Base-by-base conservation (phyloP, 352 stramenopile genomes). In the Achlya hypogyna region DNA sequence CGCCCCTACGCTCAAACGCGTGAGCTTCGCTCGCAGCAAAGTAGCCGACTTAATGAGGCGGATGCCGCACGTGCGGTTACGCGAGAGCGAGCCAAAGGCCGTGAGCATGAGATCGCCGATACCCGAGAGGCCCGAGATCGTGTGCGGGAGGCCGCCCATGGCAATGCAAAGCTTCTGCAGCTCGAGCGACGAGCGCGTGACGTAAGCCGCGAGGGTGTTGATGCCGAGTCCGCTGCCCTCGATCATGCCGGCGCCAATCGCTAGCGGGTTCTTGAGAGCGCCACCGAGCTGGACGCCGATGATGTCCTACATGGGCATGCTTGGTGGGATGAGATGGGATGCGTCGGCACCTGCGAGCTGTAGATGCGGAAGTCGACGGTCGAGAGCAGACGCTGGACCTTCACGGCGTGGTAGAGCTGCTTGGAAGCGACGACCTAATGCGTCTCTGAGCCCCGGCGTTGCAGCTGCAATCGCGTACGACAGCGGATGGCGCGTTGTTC, bases 201-300 rank as follows among this genome's bases (percentile, higher is more conserved):
- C 95, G 62, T 98, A 91, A 9, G 89, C 93, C 20, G 94, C 93
- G 72, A 97, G 78, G 29, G 93, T 97, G 71, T 98, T 98, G 58
- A 96, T 98, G 47, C 95, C 96, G 35, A 98, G 87, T 53, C 94
- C 96, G 1, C 98, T 79, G 31, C 96, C 96, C 77, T 99, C 95
- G 71, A 96, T 96, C 93, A 99, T 98, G 31, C 96, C 97, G 35
- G 95, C 95, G 40, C 93, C 96, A 45, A 99, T 91, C 10, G 97
- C 97, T 74, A 99, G 91, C 1, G 98, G 94, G 76, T 99, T 99
- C 77, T 99, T 99, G 45, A 99, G 86, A 16, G 96, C 96, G 8
- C 96, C 97, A 45, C 96, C 95, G 34, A 99, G 82, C 74, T 99
- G 95, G 25, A 98, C 91, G 60, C 96, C 96, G 69, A 98, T 88